Conservation (phyloP, 1,284 basidiomycete genomes). For the Cronartium quercuum region DNA sequence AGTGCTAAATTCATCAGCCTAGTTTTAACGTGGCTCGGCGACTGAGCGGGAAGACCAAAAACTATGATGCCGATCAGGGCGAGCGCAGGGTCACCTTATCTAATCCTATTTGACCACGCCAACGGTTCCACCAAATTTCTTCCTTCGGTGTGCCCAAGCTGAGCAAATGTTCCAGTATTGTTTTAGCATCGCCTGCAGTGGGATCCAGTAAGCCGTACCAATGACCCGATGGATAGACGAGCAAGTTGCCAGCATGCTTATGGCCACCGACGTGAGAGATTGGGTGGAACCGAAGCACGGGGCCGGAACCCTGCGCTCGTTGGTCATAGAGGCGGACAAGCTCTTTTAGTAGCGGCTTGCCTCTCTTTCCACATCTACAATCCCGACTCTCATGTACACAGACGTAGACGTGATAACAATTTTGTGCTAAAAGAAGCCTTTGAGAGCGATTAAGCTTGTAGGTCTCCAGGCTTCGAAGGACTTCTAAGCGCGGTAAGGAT, state of each 20-base stretch:
- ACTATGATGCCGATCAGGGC: constrained; percentile 52
- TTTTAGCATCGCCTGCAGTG: neutral
- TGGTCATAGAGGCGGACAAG: constrained; percentile 13
- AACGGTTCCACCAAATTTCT: neutral
- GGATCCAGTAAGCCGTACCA: constrained; percentile 44
- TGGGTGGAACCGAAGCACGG: constrained; percentile 41
- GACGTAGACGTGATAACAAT: constrained; percentile 44
- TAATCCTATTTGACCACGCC: neutral
- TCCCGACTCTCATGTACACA: constrained; percentile 47
- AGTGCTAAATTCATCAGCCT: neutral
- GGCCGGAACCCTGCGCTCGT: neutral
- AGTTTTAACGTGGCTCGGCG: neutral
- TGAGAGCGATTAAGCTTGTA: neutral
- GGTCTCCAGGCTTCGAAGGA: constrained; percentile 27
- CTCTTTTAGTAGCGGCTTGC: constrained; percentile 41
- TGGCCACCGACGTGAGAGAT: constrained; percentile 48
- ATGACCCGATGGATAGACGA: constrained; percentile 48
- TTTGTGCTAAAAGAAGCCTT: neutral
- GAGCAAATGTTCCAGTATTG: neutral
- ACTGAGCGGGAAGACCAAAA: neutral
- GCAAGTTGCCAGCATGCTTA: constrained; percentile 46
- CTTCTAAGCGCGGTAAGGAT: neutral
- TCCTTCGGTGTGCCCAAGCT: neutral
- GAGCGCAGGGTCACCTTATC: constrained; percentile 28
- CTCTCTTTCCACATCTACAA: constrained; percentile 46